Evolutionary conservation across 306 rosid species (phyloP).

Genomic region (Canavalia gladiata): DNA sequence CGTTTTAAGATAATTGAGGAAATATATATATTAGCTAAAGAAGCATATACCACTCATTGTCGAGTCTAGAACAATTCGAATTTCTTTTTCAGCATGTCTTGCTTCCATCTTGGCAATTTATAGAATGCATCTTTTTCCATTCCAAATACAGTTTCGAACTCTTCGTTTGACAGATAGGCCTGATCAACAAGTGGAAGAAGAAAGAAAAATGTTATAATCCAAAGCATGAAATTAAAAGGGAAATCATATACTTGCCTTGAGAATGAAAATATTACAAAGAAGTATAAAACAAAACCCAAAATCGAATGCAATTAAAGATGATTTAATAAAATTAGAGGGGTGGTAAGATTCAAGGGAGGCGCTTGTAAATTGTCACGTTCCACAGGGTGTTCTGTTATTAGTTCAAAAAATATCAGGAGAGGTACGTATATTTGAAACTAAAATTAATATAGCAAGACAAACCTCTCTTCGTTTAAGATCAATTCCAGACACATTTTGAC

Average conservation of each 20-base stretch:
- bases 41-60: conserved; percentile 39
- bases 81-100: conserved; percentile 90
- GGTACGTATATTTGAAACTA: not conserved
- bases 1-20: conserved; percentile 55
- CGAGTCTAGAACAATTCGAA: conserved; percentile 72
- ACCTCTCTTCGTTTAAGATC: conserved; percentile 91
- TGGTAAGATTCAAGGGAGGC: conserved; percentile 10
- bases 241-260: conserved; percentile 26
- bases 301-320: not conserved
- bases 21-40: conserved; percentile 47
- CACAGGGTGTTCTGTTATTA: conserved; percentile 6
- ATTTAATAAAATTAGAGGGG: conserved; percentile 5
- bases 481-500: conserved; percentile 67
- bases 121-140: conserved; percentile 79
- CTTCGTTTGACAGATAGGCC: conserved; percentile 93
- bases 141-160: conserved; percentile 75
- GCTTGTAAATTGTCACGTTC: conserved; percentile 8
- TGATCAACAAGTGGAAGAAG: conserved; percentile 43
- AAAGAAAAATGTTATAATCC: conserved; percentile 24
- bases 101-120: conserved; percentile 90
- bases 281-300: not conserved
- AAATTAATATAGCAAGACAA: conserved; percentile 37
- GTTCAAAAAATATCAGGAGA: conserved; percentile 1
- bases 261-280: conserved; percentile 17
- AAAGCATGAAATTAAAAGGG: not conserved